Percentiles rank a stretch among this genome's conserved stretches.
Conservation (phyloP, 257 asterid species). For the Capsicum baccatum region DNA sequence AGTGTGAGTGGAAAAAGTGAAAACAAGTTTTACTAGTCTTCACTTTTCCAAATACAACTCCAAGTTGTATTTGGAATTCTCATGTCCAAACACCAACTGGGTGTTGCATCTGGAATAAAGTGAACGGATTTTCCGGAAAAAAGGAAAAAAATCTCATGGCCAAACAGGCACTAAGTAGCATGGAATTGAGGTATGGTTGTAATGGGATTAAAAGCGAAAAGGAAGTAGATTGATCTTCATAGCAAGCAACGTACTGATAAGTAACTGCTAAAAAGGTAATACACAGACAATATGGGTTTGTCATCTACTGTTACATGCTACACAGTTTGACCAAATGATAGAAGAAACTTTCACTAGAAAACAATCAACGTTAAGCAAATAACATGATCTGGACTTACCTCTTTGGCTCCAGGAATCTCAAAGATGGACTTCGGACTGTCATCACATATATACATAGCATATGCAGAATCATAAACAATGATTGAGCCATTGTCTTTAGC, state of each 20-base stretch:
- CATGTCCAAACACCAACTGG: no score
- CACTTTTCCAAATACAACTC: no score
- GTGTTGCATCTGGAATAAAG: no score
- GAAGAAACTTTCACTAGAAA: constrained; percentile 7
- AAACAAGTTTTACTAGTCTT: no score
- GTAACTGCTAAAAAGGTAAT: neutral
- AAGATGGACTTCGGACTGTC: constrained; percentile 87
- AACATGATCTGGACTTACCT: constrained; percentile 48
- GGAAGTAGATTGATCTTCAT: neutral
- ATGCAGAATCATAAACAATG: constrained; percentile 94
- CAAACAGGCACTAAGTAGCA: neutral
- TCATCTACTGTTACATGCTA: constrained; percentile 12
- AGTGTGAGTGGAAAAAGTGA: no score
- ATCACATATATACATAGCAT: constrained; percentile 94
- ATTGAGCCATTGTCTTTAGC: constrained; percentile 95
- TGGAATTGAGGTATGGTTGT: neutral
- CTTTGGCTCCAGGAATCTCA: constrained; percentile 97
- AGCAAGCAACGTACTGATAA: neutral
- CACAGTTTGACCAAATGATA: neutral
- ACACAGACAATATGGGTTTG: neutral
- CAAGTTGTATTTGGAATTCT: no score
- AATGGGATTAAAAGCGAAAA: neutral
- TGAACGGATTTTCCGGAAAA: no score
- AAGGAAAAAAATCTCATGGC: no score
- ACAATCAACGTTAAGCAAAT: constrained; percentile 1